Conservation (phyloP, 495 filamentous ascomycete genomes). For the Neurospora sp. region DNA sequence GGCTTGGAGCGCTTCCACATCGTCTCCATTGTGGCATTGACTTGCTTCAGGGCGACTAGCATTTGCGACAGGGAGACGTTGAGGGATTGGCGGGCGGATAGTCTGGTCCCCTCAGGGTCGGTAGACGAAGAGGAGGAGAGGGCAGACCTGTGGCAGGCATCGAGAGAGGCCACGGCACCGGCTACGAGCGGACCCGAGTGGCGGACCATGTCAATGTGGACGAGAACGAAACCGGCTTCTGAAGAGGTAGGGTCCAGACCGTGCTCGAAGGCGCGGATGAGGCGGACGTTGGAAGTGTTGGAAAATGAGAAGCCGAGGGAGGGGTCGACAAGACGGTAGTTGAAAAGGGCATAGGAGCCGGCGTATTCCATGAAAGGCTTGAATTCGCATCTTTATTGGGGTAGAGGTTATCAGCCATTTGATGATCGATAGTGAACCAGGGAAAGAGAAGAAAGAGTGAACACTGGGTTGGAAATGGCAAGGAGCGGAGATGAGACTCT, state of each 20-base stretch:
- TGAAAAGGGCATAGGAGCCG: conserved; percentile 82
- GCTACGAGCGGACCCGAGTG: conserved; percentile 61
- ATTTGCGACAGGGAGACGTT: conserved; percentile 54
- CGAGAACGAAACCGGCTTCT: conserved; percentile 82
- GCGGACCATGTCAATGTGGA: conserved; percentile 76
- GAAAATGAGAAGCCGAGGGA: conserved; percentile 53
- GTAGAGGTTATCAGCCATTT: not conserved
- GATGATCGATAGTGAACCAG: not conserved
- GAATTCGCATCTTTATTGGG: conserved; percentile 44
- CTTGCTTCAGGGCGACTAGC: conserved; percentile 51
- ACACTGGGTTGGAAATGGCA: not conserved
- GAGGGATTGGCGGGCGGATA: conserved; percentile 36
- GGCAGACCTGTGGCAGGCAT: conserved; percentile 38
- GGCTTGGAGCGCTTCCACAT: conserved; percentile 87
- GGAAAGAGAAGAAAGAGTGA: not conserved
- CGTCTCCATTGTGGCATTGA: conserved; percentile 71
- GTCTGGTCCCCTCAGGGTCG: conserved; percentile 14
- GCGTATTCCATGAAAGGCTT: conserved; percentile 95
- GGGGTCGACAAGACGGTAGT: conserved; percentile 65
- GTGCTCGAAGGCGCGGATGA: conserved; percentile 81
- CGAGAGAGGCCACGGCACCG: conserved; percentile 55
- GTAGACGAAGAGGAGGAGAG: not conserved
- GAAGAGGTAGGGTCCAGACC: conserved; percentile 79
- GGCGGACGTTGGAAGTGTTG: conserved; percentile 62
- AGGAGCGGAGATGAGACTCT: not conserved